Conservation (phyloP, 768 basidiomycete species). For the Cyclocybe aegerita region DNA sequence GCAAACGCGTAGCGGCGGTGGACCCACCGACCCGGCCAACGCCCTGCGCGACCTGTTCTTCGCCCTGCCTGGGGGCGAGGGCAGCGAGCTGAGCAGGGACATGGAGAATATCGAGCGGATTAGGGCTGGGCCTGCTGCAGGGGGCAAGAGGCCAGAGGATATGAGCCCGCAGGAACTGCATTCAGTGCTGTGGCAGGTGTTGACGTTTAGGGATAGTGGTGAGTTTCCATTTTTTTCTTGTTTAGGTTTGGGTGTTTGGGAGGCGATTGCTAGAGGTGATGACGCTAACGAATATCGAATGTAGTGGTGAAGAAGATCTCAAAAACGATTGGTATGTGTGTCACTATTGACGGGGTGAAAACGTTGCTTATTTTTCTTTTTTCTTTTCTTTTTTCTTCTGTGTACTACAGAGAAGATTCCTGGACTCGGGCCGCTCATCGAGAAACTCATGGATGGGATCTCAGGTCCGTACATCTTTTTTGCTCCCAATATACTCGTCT, state of each 20-base stretch:
- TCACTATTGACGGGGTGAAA: too few species aligned
- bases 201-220: conserved; percentile 84
- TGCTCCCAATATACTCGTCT: background rate
- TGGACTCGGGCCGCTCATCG: conserved; percentile 68
- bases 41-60: conserved; percentile 61
- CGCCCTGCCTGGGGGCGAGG: conserved; percentile 60
- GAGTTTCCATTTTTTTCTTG: conserved; percentile 10
- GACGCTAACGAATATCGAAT: too few species aligned
- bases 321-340: conserved; percentile 61
- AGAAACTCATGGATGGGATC: conserved; percentile 77
- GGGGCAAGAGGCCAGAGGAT: conserved; percentile 70
- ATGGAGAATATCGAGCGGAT: conserved; percentile 74
- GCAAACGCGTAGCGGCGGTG: conserved; percentile 31
- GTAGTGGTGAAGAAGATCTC: conserved; percentile 83
- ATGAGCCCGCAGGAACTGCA: conserved; percentile 92
- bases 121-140: conserved; percentile 53
- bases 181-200: conserved; percentile 77
- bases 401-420: conserved; percentile 80
- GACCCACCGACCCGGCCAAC: conserved; percentile 37
- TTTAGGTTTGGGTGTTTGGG: background rate
- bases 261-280: too few species aligned
- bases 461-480: conserved; percentile 41
- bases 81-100: conserved; percentile 67
- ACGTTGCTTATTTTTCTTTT: too few species aligned
- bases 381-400: too few species aligned